Evolutionary conservation across 2,329 filamentous ascomycete species (phyloP), one percentile per base, ranked within the genome.

Genomic region (Nigrospora sphaerica): DNA sequence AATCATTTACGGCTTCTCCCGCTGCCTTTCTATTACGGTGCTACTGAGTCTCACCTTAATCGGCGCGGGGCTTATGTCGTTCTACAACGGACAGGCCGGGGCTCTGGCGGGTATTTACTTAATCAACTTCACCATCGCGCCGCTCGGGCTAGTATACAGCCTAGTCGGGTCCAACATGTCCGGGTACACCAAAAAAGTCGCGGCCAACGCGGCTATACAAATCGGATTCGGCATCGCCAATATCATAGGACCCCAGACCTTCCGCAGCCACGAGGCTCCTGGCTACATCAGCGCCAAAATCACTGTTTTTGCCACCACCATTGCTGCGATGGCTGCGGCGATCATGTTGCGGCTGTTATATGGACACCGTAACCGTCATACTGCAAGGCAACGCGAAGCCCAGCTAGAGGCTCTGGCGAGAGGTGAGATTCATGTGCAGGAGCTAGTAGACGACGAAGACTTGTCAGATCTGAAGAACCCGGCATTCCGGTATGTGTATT

Each of bases 251-350:
- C 42, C 42, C 5, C 42, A 78, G 56, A 78, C 75, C 3, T 79
- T 80, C 62, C 72, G 73, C 53, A 66, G 65, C 3, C 64, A 64
- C 36, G 74, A 80, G 49, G 73, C 69, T 0, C 77, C 76, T 1
- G 62, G 72, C 3, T 79, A 74, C 52, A 67, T 69, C 12, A 75
- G 73, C 1, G 77, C 75, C 14, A 77, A 79, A 55, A 68, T 80
- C 19, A 70, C 74, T 14, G 72, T 80, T 46, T 68, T 81, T 59
- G 73, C 66, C 12, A 78, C 73, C 5, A 44, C 39, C 16, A 43
- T 42, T 28, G 45, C 35, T 1, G 43, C 28, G 16, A 46, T 48
- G 14, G 9, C 46, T 5, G 19, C 46, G 13, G 44, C 43, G 7
- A 16, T 38, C 59, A 60, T 47, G 51, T 46, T 42, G 57, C 19